A percentile compares a stretch with the other conserved stretches of the same genome.
Evolutionary conservation across 2,329 filamentous ascomycete genomes (phyloP).

Genomic region (Penicillium sp.): DNA sequence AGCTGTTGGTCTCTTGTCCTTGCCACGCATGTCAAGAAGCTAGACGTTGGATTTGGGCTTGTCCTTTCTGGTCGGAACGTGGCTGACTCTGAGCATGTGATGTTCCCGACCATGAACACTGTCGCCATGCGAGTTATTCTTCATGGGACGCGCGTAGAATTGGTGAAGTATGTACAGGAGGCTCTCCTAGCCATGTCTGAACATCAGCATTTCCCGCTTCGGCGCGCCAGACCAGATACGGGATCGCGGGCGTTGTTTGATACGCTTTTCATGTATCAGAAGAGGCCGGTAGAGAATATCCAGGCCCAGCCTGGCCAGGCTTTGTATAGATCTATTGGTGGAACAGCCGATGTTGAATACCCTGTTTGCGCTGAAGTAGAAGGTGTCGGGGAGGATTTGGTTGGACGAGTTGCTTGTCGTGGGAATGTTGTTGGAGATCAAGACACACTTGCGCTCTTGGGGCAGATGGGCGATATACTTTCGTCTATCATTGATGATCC

Average conservation of each 20-base stretch:
- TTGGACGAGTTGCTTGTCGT: slow-evolving; percentile 67
- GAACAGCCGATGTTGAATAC: slow-evolving; percentile 65
- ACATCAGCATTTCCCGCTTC: slow-evolving; percentile 68
- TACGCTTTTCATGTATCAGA: slow-evolving; percentile 60
- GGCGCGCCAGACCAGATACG: slow-evolving; percentile 53
- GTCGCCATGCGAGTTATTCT: slow-evolving; percentile 64
- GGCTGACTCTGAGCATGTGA: slow-evolving; percentile 55
- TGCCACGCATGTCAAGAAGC: slow-evolving; percentile 51
- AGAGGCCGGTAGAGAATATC: slow-evolving; percentile 34
- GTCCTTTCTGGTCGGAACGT: slow-evolving; percentile 78
- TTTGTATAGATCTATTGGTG: slow-evolving; percentile 56
- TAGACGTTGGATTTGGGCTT: slow-evolving; percentile 74
- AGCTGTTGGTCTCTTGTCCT: slow-evolving; percentile 66
- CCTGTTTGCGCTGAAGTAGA: slow-evolving; percentile 77
- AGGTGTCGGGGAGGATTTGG: slow-evolving; percentile 44
- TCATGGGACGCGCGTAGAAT: slow-evolving; percentile 56
- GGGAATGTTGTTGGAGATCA: slow-evolving; percentile 43
- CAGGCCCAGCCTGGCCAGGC: slow-evolving; percentile 8
- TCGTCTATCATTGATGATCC: slow-evolving; percentile 46
- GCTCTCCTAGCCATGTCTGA: slow-evolving; percentile 58
- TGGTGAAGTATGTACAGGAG: slow-evolving; percentile 66
- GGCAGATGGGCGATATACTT: slow-evolving; percentile 53
- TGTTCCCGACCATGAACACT: slow-evolving; percentile 91
- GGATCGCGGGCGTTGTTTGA: slow-evolving; percentile 49
- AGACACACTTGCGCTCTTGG: slow-evolving; percentile 47